These are phyloP conservation scores for Cordyceps javanica DNA, from an alignment of 2,329 filamentous ascomycete genomes.

Conservation along the genomic window DNA sequence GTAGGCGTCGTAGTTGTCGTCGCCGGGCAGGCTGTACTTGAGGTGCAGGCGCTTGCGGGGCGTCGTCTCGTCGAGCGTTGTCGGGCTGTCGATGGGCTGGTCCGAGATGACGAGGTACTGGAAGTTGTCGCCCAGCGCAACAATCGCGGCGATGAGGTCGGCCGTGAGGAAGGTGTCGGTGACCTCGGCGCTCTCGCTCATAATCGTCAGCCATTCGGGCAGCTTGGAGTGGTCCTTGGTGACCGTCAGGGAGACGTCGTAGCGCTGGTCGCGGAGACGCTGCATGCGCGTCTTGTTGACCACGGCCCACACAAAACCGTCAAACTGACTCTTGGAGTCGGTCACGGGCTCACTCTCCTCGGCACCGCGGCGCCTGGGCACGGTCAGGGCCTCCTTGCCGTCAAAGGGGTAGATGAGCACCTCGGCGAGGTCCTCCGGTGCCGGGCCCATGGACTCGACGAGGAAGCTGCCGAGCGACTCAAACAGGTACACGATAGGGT, in stretches of 20 bases:
- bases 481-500: conserved; percentile 56
- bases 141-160: conserved; percentile 77
- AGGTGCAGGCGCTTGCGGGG: conserved; percentile 85
- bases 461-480: conserved; percentile 70
- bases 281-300: conserved; percentile 96
- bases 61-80: conserved; percentile 73
- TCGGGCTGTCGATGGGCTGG: conserved; percentile 81
- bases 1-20: conserved; percentile 58
- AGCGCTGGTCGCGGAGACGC: conserved; percentile 81
- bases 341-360: conserved; percentile 40
- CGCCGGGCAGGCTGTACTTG: conserved; percentile 61
- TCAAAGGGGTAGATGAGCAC: conserved; percentile 83
- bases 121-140: conserved; percentile 67
- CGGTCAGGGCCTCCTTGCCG: conserved; percentile 75
- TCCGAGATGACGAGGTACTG: conserved; percentile 88
- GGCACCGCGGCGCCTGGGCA: conserved; percentile 58
- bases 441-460: conserved; percentile 63
- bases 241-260: conserved; percentile 85
- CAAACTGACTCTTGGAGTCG: conserved; percentile 63
- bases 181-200: conserved; percentile 95
- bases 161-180: conserved; percentile 80
- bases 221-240: conserved; percentile 92
- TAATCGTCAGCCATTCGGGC: conserved; percentile 82
- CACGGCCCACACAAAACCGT: conserved; percentile 89
- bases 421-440: conserved; percentile 67